Percentiles rank a stretch among this genome's conserved stretches.
phyloP scores from a whole-genome alignment of 352 stramenopile species.

The Phytophthora crassamura region DNA sequence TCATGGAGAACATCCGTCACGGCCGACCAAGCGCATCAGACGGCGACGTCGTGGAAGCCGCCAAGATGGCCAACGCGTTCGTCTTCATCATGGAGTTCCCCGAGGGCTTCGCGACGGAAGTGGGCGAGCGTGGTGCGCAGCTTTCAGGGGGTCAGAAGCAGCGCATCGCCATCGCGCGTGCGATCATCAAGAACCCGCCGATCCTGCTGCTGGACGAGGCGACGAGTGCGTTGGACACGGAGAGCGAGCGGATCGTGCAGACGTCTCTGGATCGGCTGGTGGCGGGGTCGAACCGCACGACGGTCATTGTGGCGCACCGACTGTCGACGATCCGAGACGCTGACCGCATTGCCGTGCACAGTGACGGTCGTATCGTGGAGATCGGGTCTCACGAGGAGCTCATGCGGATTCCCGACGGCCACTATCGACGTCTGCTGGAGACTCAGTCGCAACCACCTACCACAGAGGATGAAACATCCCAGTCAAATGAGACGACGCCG shows the following conservation, averaged over 20 bases:
- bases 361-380: constrained; percentile 92
- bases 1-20: constrained; percentile 82
- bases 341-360: constrained; percentile 95
- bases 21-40: constrained; percentile 38
- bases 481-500: too few species aligned
- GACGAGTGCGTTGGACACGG: constrained; percentile 84
- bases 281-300: constrained; percentile 67
- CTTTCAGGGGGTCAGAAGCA: constrained; percentile 95
- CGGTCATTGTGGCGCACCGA: constrained; percentile 95
- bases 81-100: constrained; percentile 92
- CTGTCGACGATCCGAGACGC: constrained; percentile 95
- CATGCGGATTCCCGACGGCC: constrained; percentile 55
- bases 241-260: constrained; percentile 88
- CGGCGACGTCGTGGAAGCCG: constrained; percentile 71
- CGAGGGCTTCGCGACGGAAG: constrained; percentile 88
- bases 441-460: constrained; percentile 29
- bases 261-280: constrained; percentile 71
- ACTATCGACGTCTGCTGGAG: constrained; percentile 57
- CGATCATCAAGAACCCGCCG: constrained; percentile 89
- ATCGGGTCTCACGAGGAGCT: constrained; percentile 93
- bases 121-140: constrained; percentile 87
- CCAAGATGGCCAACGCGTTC: constrained; percentile 89
- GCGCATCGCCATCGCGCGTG: constrained; percentile 93
- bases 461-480: neutral
- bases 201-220: constrained; percentile 93